Evolutionary conservation across 2,329 filamentous ascomycete species (phyloP).

Genomic region (Penicillium sp.): DNA sequence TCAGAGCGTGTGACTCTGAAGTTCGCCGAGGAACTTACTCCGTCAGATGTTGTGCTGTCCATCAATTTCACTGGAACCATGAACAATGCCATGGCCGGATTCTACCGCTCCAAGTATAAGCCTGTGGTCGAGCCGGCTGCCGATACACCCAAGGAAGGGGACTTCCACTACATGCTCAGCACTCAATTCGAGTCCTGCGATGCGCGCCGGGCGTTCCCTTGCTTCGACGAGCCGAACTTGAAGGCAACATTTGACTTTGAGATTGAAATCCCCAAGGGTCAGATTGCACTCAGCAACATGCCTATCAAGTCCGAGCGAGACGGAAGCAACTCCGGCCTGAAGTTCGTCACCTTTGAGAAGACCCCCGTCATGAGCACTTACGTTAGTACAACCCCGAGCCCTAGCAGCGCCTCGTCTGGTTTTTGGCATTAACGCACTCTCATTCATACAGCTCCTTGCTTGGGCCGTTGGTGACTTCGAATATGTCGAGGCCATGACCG

Average conservation of each 20-base stretch:
- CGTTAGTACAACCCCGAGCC: slow-evolving; percentile 42
- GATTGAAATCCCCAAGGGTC: slow-evolving; percentile 85
- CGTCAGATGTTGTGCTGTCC: slow-evolving; percentile 66
- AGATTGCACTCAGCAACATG: slow-evolving; percentile 94
- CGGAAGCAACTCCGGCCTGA: slow-evolving; percentile 66
- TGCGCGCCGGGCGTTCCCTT: slow-evolving; percentile 91
- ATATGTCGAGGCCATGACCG: slow-evolving; percentile 88
- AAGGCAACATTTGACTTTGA: slow-evolving; percentile 96
- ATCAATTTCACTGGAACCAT: slow-evolving; percentile 79
- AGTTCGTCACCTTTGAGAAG: slow-evolving; percentile 74
- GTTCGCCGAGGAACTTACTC: slow-evolving; percentile 71
- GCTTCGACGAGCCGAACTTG: slow-evolving; percentile 96
- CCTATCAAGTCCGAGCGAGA: slow-evolving; percentile 72
- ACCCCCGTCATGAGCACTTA: slow-evolving; percentile 90
- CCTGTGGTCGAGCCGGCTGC: slow-evolving; percentile 69
- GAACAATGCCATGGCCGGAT: slow-evolving; percentile 90
- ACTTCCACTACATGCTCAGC: slow-evolving; percentile 75
- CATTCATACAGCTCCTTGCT: slow-evolving; percentile 68
- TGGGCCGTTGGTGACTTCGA: slow-evolving; percentile 98
- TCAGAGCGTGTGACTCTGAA: slow-evolving; percentile 79
- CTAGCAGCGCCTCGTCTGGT: neutral
- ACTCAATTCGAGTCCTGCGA: slow-evolving; percentile 98
- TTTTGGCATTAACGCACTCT: slow-evolving; percentile 52
- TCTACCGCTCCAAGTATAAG: slow-evolving; percentile 94
- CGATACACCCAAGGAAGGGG: slow-evolving; percentile 73